Evolutionary conservation across 176 grass and related monocot genomes (phyloP).

Genomic region (Bolboschoenus planiculmis): DNA sequence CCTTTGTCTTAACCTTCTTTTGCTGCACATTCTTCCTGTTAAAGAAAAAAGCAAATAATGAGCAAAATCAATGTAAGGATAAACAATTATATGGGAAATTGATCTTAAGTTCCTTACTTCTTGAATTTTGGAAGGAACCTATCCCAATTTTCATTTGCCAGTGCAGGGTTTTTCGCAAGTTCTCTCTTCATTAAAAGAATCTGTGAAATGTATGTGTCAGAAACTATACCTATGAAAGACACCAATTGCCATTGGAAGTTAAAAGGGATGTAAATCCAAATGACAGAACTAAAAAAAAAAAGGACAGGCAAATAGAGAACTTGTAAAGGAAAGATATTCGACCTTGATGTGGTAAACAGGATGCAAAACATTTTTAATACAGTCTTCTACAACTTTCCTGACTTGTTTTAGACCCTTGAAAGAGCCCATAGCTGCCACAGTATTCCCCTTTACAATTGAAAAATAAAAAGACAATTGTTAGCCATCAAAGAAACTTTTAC

Average conservation of each 20-base stretch:
- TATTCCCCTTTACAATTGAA: constrained; percentile 67
- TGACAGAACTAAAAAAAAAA: neutral
- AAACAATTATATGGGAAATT: neutral
- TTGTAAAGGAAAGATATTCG: neutral
- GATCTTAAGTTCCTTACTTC: constrained; percentile 53
- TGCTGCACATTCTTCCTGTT: constrained; percentile 94
- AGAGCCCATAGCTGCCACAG: constrained; percentile 79
- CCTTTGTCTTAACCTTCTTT: constrained; percentile 78
- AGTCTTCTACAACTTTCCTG: constrained; percentile 77
- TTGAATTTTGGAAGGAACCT: constrained; percentile 94
- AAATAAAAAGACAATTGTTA: neutral
- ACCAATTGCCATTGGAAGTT: neutral
- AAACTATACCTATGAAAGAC: neutral
- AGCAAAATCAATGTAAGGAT: neutral
- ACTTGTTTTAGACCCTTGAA: constrained; percentile 92
- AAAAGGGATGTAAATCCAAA: neutral
- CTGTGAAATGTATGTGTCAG: constrained; percentile 30
- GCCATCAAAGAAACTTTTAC: constrained; percentile 3
- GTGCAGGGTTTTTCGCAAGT: constrained; percentile 79
- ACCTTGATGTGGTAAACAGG: constrained; percentile 99
- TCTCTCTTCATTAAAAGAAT: constrained; percentile 92
- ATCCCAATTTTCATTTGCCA: constrained; percentile 93
- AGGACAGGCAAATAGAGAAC: neutral
- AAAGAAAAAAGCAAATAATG: constrained; percentile 17
- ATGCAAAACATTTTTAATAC: constrained; percentile 79